These are phyloP conservation scores for Puccinia triticina DNA, from an alignment of 1,284 basidiomycete genomes.

Conservation along the genomic window DNA sequence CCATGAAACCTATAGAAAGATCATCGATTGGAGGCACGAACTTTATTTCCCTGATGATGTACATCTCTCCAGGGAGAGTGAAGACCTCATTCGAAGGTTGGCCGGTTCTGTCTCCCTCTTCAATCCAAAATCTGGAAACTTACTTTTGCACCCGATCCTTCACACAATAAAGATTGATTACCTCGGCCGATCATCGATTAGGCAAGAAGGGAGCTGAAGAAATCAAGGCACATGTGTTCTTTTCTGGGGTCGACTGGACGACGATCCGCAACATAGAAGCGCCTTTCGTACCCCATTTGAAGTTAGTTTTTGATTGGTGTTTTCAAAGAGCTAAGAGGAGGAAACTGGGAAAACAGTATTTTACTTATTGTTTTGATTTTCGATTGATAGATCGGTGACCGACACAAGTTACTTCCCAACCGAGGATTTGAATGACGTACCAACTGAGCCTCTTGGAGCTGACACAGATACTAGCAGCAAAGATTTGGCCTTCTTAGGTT, in stretches of 20 bases:
- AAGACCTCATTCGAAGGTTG: slow-evolving; percentile 81
- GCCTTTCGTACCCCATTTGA: slow-evolving; percentile 90
- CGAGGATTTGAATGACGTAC: slow-evolving; percentile 84
- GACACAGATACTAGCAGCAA: slow-evolving; percentile 75
- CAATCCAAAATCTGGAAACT: background rate
- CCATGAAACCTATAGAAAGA: slow-evolving; percentile 97
- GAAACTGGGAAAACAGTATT: slow-evolving; percentile 34
- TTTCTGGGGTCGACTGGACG: slow-evolving; percentile 93
- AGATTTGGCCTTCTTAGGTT: slow-evolving; percentile 90
- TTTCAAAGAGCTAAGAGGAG: background rate
- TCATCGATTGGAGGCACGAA: slow-evolving; percentile 90
- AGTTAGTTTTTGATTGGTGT: slow-evolving; percentile 55
- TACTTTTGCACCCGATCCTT: background rate
- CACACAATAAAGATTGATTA: slow-evolving; percentile 18
- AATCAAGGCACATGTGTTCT: slow-evolving; percentile 78
- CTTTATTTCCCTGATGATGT: slow-evolving; percentile 95
- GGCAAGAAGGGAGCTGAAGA: slow-evolving; percentile 70
- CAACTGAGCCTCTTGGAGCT: slow-evolving; percentile 71
- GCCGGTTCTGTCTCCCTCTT: slow-evolving; percentile 37
- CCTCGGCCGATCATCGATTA: slow-evolving; percentile 65
- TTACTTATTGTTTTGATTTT: slow-evolving; percentile 9
- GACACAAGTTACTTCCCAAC: slow-evolving; percentile 97
- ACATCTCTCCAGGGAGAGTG: slow-evolving; percentile 86
- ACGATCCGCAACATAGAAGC: slow-evolving; percentile 88
- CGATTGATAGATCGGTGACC: slow-evolving; percentile 70